Percentiles rank a stretch among this genome's conserved stretches.
Evolutionary conservation across 257 asterid genomes (phyloP).

Genomic region (Nicotiana obtusifolia): DNA sequence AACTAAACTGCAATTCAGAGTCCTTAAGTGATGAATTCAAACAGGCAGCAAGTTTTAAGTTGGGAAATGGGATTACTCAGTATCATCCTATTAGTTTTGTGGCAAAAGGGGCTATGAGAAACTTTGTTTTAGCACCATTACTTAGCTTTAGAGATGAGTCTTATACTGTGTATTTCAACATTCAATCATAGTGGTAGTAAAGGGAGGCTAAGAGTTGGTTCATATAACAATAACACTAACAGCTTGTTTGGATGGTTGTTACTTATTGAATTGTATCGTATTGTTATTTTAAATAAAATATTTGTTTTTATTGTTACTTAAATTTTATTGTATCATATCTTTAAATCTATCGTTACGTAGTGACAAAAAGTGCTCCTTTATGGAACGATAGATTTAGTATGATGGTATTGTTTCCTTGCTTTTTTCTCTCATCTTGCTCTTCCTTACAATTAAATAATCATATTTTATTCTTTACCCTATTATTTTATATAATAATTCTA

Average conservation of each 20-base stretch:
- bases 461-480: too few relatives aligned
- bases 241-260: neutral
- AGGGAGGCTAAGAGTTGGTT: neutral
- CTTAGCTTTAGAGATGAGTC: slow-evolving; percentile 68
- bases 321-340: too few relatives aligned
- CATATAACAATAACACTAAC: neutral
- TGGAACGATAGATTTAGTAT: too few relatives aligned
- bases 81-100: slow-evolving; percentile 76
- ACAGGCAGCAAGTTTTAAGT: slow-evolving; percentile 43
- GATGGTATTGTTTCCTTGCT: too few relatives aligned
- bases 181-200: neutral
- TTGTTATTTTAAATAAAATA: too few relatives aligned
- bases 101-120: slow-evolving; percentile 52
- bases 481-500: too few relatives aligned
- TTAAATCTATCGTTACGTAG: too few relatives aligned
- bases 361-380: too few relatives aligned
- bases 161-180: slow-evolving; percentile 69
- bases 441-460: too few relatives aligned
- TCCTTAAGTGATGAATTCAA: slow-evolving; percentile 33
- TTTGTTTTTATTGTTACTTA: too few relatives aligned
- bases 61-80: slow-evolving; percentile 46
- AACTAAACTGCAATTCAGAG: slow-evolving; percentile 35
- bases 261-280: too few relatives aligned
- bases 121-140: slow-evolving; percentile 56
- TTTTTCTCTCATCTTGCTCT: too few relatives aligned